phyloP scores from a whole-genome alignment of 768 basidiomycete genomes.

The Crepidotus variabilis region DNA sequence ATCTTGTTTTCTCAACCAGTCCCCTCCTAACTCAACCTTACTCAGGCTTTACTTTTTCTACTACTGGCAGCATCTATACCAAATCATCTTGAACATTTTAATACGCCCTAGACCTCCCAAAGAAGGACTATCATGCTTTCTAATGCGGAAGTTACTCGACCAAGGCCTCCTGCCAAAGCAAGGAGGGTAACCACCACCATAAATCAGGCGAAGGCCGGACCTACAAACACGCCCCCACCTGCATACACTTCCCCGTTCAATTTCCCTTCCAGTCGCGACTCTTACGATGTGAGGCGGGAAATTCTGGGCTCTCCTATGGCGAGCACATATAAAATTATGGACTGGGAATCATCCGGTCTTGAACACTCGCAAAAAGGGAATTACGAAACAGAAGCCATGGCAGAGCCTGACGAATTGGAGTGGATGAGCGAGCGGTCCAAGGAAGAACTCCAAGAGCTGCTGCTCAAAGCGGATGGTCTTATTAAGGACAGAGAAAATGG shows the following conservation, averaged over 20 bases:
- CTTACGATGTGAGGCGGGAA: conserved; percentile 7
- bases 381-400: background rate
- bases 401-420: conserved; percentile 8
- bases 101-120: too few species aligned
- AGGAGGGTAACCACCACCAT: conserved; percentile 42
- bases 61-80: too few species aligned
- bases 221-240: conserved; percentile 45
- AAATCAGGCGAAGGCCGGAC: conserved; percentile 10
- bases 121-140: conserved; percentile 5
- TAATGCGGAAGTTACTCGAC: conserved; percentile 52
- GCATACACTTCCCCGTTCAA: conserved; percentile 46
- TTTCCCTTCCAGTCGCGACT: conserved; percentile 19
- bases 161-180: conserved; percentile 66
- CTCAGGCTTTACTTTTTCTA: too few species aligned
- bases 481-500: conserved; percentile 78
- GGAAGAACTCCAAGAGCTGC: conserved; percentile 66
- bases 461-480: conserved; percentile 68
- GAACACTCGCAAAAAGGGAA: background rate
- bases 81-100: too few species aligned
- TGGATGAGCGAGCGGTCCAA: conserved; percentile 53
- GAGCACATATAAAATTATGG: conserved; percentile 23
- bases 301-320: conserved; percentile 24
- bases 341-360: conserved; percentile 11
- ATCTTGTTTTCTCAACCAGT: too few species aligned
- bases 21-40: too few species aligned